A percentile compares a stretch with the other conserved stretches of the same genome.
Conservation (phyloP, 2,329 filamentous ascomycete genomes). For the Xylariales sp. region DNA sequence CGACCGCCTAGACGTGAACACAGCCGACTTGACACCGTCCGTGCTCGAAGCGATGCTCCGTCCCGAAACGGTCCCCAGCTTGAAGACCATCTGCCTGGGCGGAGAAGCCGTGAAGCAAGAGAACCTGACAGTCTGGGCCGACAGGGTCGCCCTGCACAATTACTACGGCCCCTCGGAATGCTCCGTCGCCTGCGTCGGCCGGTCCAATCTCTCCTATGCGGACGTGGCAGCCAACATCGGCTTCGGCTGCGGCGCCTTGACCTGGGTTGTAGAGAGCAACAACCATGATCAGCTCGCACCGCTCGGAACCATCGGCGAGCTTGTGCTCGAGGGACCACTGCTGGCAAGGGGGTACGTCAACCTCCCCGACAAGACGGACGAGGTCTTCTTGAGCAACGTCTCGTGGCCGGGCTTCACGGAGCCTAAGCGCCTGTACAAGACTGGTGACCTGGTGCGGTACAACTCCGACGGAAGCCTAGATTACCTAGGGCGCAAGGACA, state of each 20-base stretch:
- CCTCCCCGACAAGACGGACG: neutral
- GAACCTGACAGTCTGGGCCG: neutral
- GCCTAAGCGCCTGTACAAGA: neutral
- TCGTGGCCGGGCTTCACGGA: neutral
- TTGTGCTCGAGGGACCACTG: neutral
- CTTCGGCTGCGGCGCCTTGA: neutral
- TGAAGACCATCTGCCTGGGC: conserved; percentile 2
- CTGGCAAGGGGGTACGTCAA: conserved; percentile 1
- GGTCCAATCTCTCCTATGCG: neutral
- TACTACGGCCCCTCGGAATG: neutral
- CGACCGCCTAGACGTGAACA: neutral
- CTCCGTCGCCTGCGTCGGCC: neutral
- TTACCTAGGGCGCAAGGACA: neutral
- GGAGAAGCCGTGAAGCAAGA: neutral
- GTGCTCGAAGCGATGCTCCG: neutral
- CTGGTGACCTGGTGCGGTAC: neutral
- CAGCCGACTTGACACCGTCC: conserved; percentile 1
- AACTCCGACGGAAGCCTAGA: neutral
- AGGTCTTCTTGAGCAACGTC: neutral
- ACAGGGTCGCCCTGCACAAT: neutral
- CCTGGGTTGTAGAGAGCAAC: neutral
- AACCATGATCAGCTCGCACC: neutral
- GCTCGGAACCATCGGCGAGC: neutral
- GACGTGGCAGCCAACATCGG: neutral
- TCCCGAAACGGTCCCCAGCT: conserved; percentile 1